Percentiles rank a stretch among this genome's conserved stretches.
Conservation (phyloP, 306 rosid species). For the Fragaria iinumae region DNA sequence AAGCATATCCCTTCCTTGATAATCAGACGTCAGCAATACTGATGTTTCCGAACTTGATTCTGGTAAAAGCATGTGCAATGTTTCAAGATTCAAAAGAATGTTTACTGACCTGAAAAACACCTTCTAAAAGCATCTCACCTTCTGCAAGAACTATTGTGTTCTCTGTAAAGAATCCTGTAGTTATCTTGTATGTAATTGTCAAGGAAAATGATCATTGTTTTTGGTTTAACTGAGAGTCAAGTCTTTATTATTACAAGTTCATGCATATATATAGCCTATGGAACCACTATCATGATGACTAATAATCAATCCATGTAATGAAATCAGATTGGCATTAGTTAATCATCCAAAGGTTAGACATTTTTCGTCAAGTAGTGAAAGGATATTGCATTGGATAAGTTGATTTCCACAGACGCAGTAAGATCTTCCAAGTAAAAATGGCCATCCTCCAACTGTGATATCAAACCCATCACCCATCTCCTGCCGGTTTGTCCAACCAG, state of each 20-base stretch:
- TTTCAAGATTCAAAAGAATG: not conserved
- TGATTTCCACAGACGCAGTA: slow-evolving; percentile 72
- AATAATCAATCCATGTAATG: not conserved
- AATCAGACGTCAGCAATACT: not conserved
- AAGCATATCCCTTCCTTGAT: not conserved
- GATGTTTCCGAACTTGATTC: not conserved
- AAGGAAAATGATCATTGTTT: slow-evolving; percentile 48
- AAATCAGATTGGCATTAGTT: not conserved
- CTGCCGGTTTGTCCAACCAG: slow-evolving; percentile 81
- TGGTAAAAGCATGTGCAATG: not conserved
- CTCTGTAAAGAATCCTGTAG: slow-evolving; percentile 90
- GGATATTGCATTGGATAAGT: slow-evolving; percentile 85
- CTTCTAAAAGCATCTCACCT: slow-evolving; percentile 86
- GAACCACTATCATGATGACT: slow-evolving; percentile 1
- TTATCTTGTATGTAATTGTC: slow-evolving; percentile 79
- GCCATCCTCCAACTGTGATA: slow-evolving; percentile 84
- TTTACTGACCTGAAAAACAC: slow-evolving; percentile 71
- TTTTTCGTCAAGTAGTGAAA: not conserved
- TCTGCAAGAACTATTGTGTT: slow-evolving; percentile 92
- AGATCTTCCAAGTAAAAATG: slow-evolving; percentile 91
- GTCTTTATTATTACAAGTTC: not conserved
- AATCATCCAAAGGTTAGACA: not conserved
- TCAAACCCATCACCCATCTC: slow-evolving; percentile 86
- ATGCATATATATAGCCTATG: slow-evolving; percentile 1
- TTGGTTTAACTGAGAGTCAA: slow-evolving; percentile 19